Base-by-base conservation (phyloP, 1,139 yeast genomes). In the Yamadazyma atmosphaerica region DNA sequence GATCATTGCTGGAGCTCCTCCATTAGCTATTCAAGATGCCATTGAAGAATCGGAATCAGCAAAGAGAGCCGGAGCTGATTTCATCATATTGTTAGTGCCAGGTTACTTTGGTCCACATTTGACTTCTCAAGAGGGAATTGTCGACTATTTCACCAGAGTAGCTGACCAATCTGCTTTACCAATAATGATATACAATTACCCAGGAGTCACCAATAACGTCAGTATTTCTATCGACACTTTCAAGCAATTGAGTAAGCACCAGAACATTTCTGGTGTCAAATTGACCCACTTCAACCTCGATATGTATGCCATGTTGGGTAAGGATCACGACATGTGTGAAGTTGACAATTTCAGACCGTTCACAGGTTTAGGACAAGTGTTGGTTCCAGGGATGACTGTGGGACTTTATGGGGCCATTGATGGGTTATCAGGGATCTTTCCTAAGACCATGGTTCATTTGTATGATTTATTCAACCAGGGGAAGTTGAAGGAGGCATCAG, bases 311-410 rank as follows among this genome's bases (percentile, higher is more conserved):
- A 50, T 68, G 40, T 53, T 73, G 34, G 76, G 74, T 4, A 56
- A 63, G 32, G 61, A 62, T 46, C 59, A 11, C 1, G 40, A 64
- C 27, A 55, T 58, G 32, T 58, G 64, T 34, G 52, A 57, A 32
- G 41, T 51, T 35, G 58, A 65, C 44, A 61, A 66, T 47, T 73
- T 73, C 57, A 45, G 58, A 35, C 54, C 65, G n/a, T 63, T 70
- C 52, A 68, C 76, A n/a, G 79, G 78, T 5, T 54, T 72, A 27
- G 79, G 79, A 17, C 77, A 73, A 52, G 56, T 71, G 19, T 52
- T 73, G 39, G 49, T 72, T 23, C 77, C 78, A 16, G 71, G 72
- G 4, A 48, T 71, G 39, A 43, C 66, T 1, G 72, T 69, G n/a
- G 76, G 76, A 14, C 55, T 62, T 38, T 56, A 56, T 40, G 78